Evolutionary conservation across 176 grass and related monocot species (phyloP), one percentile per base, ranked within the genome.

Genomic region (Triticum dicoccoides): DNA sequence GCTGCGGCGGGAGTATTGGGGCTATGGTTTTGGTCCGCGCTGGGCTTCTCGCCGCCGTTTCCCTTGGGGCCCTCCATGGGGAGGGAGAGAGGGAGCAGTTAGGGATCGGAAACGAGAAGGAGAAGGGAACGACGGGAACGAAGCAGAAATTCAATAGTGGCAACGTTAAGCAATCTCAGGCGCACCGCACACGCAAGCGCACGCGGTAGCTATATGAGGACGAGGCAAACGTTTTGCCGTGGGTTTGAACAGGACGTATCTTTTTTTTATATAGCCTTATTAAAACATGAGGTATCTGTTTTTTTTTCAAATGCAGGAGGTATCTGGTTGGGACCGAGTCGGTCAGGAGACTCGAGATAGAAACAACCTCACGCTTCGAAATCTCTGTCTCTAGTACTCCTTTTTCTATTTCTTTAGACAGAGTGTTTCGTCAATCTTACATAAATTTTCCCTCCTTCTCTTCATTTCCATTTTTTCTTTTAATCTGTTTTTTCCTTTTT

Each of bases 41-140:
- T 73, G 73, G 84, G 44, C 11, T 87, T 90, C 62, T 87, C 88
- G 63, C 41, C 89, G 61, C 37, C 91, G 73, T 27, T 68, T 71
- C 71, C 39, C 78, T 92, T 92, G 33, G 86, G 69, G 88, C 86
- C 88, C 78, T 96, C 94, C 97, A 98, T 94, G 37, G 42, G 69
- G 9, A 54, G 52, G 72, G 75, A 20, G 52, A 29, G 67, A 4
- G 42, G 33, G 38, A 29, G 73, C 3, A 35, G 61, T 12, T 58
- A 20, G 38, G 56, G 47, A 77, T 52, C 14, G 69, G 14, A 67
- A 34, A 45, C 24, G 35, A 21, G 15, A 18, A 54, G 64, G 14
- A 61, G 52, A 45, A 33, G 35, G 25, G 14, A 17, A 18, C 15
- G 30, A 45, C 69, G 82, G 3, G 14, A 9, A 17, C 15, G 47